Conservation (phyloP, 164 flowering plant genomes). For the Chloranthus sessilifolius region DNA sequence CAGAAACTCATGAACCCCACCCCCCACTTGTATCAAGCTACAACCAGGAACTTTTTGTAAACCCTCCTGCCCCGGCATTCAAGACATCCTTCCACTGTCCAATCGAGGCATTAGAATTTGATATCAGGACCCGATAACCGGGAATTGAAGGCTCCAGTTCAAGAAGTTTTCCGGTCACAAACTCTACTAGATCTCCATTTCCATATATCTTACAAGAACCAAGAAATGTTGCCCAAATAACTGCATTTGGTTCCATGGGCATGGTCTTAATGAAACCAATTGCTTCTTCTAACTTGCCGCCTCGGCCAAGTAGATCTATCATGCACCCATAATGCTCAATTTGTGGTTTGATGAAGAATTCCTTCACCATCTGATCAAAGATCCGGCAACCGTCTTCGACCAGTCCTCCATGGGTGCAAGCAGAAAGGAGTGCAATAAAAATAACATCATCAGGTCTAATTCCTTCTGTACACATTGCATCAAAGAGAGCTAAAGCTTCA, state of each 20-base stretch:
- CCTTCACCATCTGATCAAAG: conserved; percentile 31
- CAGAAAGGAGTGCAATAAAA: conserved; percentile 44
- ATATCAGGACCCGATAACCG: conserved; percentile 32
- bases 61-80: conserved; percentile 22
- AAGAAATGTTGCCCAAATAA: conserved; percentile 49
- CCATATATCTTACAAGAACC: conserved; percentile 36
- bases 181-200: conserved; percentile 24
- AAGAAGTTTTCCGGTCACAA: conserved; percentile 25
- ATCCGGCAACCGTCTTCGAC: conserved; percentile 41
- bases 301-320: conserved; percentile 52
- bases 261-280: conserved; percentile 31
- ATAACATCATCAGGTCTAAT: conserved; percentile 42
- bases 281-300: conserved; percentile 49
- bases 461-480: conserved; percentile 33
- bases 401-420: conserved; percentile 53
- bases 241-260: conserved; percentile 52
- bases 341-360: conserved; percentile 29
- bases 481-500: conserved; percentile 43
- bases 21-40: conserved; percentile 45
- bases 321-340: conserved; percentile 53
- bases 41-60: conserved; percentile 49
- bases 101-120: conserved; percentile 38
- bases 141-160: conserved; percentile 45
- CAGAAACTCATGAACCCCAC: conserved; percentile 40
- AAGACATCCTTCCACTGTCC: conserved; percentile 35